These are phyloP conservation scores for Raffaelea albimanens DNA, from an alignment of 2,329 filamentous ascomycete genomes.

Conservation along the genomic window DNA sequence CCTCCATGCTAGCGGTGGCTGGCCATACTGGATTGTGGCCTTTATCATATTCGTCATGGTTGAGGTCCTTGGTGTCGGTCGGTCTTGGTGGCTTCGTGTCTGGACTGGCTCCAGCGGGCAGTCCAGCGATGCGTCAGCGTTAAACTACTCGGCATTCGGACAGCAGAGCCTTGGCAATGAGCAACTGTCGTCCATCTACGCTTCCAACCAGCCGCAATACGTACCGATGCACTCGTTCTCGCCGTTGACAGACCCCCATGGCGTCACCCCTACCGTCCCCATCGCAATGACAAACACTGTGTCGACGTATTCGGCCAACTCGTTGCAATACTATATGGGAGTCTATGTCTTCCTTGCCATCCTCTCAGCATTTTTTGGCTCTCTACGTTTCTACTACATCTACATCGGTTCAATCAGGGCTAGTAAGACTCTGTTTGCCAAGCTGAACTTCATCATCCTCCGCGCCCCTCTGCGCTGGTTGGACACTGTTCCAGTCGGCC, in stretches of 20 bases:
- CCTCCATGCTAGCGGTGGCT: slow-evolving; percentile 55
- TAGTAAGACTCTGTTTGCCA: slow-evolving; percentile 58
- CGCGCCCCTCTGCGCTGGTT: slow-evolving; percentile 70
- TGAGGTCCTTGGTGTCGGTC: slow-evolving; percentile 43
- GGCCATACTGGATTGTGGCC: slow-evolving; percentile 47
- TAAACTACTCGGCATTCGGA: slow-evolving; percentile 7
- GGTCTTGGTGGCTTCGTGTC: slow-evolving; percentile 53
- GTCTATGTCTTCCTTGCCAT: slow-evolving; percentile 57
- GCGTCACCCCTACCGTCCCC: background rate
- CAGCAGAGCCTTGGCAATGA: background rate
- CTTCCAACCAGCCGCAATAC: background rate
- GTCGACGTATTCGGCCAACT: slow-evolving; percentile 15
- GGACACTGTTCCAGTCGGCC: slow-evolving; percentile 68
- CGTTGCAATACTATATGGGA: slow-evolving; percentile 54
- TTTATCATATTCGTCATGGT: slow-evolving; percentile 44
- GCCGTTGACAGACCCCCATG: background rate
- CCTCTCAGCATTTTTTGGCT: slow-evolving; percentile 47
- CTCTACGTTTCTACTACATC: slow-evolving; percentile 52
- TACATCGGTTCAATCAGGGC: slow-evolving; percentile 58
- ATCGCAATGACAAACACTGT: too few relatives aligned
- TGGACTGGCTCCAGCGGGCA: slow-evolving; percentile 44
- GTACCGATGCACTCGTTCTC: background rate
- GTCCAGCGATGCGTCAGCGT: slow-evolving; percentile 10
- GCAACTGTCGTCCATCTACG: background rate
- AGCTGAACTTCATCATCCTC: slow-evolving; percentile 57